Evolutionary conservation across 352 stramenopile genomes (phyloP), one percentile per base, ranked within the genome.

Genomic region (Phytophthora podocarpi): DNA sequence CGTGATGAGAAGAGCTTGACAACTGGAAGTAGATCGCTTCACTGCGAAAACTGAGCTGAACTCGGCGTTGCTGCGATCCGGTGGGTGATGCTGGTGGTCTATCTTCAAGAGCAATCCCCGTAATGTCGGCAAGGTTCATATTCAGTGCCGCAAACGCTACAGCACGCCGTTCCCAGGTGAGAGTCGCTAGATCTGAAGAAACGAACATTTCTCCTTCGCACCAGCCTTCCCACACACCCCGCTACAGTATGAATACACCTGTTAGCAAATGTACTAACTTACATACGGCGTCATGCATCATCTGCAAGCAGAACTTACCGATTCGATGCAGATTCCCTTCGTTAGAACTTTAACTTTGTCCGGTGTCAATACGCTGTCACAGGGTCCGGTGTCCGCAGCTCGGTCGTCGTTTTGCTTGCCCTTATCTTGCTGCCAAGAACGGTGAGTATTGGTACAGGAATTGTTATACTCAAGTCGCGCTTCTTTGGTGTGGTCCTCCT

Each of bases 181-280:
- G 39, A 10, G 45, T 60, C 24, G 12, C 40, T 4, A 58, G 48
- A 18, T 66, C 46, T 26, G 36, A 11, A 45, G 45, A 60, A 50
- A 60, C n/a, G 35, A 50, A 69, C 18, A 72, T 39, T 41, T 55
- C 18, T 1, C 64, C 64, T 70, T 72, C 59, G 15, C 51, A 58
- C 64, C 64, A 72, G 2, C 46, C 59, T 18, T 70, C 64, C 58
- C 59, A 69, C 16, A 45, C 52, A 16, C 64, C 59, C n/a, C 58
- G 64, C 64, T 72, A 21, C 18, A 55, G 23, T 39, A n/a, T n/a
- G n/a, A n/a, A n/a, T n/a, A n/a, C n/a, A n/a, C n/a, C n/a, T n/a
- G n/a, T n/a, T n/a, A n/a, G n/a, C n/a, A n/a, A n/a, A n/a, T n/a
- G n/a, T n/a, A n/a, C n/a, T n/a, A n/a, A n/a, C n/a, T n/a, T n/a